phyloP scores from a whole-genome alignment of 139 green algal species.

The Chlorella ohadii region DNA sequence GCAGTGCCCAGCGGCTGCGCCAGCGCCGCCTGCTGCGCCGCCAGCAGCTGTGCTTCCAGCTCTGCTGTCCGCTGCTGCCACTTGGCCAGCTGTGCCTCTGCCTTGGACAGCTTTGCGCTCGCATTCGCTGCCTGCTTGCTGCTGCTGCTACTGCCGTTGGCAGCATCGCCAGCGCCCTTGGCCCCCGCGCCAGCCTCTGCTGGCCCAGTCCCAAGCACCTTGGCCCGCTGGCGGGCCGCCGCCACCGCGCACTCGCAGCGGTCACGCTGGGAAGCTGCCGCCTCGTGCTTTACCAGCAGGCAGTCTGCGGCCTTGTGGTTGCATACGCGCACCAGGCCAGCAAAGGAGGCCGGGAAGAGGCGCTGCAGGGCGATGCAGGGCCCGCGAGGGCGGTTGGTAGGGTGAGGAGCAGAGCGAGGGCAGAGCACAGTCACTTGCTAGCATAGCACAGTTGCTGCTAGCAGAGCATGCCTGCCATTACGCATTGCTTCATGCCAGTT shows the following conservation, averaged over 20 bases:
- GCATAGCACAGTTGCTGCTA: no score
- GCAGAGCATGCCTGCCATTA: no score
- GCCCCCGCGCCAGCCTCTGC: no score
- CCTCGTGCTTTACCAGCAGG: not conserved
- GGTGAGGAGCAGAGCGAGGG: no score
- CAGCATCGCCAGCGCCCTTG: not conserved
- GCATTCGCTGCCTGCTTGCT: not conserved
- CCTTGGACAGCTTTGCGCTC: not conserved
- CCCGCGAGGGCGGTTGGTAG: no score
- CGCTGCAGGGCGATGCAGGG: not conserved
- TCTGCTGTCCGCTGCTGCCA: not conserved
- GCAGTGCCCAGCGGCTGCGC: not conserved
- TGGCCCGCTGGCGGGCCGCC: not conserved
- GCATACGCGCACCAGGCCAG: not conserved
- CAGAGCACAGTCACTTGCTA: no score
- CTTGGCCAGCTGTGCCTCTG: not conserved
- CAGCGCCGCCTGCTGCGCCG: slow-evolving; percentile 7
- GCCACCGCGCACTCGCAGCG: not conserved
- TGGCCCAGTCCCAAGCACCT: not conserved
- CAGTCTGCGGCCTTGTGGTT: not conserved
- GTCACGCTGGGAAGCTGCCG: not conserved
- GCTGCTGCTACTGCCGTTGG: not conserved
- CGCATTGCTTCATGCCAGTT: no score
- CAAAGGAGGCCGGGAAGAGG: slow-evolving; percentile 7
- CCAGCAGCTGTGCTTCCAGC: not conserved